Evolutionary conservation across 1,284 basidiomycete genomes (phyloP).

Genomic region (Rhodotorula sp.): DNA sequence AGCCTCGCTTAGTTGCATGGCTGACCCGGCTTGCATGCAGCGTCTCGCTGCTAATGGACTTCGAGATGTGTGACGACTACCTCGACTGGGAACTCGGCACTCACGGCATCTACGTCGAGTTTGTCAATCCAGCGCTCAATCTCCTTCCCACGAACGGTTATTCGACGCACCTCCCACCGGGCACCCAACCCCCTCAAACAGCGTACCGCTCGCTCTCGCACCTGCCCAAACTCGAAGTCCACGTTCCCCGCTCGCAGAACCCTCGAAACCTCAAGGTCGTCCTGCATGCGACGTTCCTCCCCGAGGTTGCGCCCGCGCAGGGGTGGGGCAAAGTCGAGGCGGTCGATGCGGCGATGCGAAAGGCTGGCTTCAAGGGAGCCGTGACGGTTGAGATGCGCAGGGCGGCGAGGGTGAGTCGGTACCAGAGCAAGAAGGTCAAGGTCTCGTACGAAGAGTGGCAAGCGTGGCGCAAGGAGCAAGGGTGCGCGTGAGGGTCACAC

Average conservation of each 20-base stretch:
- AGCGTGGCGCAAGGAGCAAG: conserved; percentile 16
- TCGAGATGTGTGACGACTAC: conserved; percentile 79
- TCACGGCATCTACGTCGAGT: conserved; percentile 88
- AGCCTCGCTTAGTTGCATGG: background rate
- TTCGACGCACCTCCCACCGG: conserved; percentile 57
- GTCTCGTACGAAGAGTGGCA: conserved; percentile 71
- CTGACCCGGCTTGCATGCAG: conserved; percentile 51
- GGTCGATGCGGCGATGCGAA: conserved; percentile 83
- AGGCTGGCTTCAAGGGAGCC: conserved; percentile 77
- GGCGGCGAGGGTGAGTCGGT: conserved; percentile 74
- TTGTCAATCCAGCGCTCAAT: conserved; percentile 67
- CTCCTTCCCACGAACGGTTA: conserved; percentile 52
- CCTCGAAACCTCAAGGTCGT: conserved; percentile 18
- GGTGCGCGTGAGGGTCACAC: background rate
- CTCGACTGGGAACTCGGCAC: conserved; percentile 88
- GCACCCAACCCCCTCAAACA: background rate
- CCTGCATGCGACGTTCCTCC: conserved; percentile 89
- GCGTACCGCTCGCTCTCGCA: conserved; percentile 31
- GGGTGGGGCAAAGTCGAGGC: conserved; percentile 89
- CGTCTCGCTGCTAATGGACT: conserved; percentile 87
- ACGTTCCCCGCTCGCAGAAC: conserved; percentile 10
- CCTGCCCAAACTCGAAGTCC: conserved; percentile 27
- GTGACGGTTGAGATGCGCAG: conserved; percentile 80
- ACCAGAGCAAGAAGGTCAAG: conserved; percentile 74
- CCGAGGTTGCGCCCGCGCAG: conserved; percentile 86